These are phyloP conservation scores for Penicillium fimorum DNA, from an alignment of 495 filamentous ascomycete species.

Conservation along the genomic window DNA sequence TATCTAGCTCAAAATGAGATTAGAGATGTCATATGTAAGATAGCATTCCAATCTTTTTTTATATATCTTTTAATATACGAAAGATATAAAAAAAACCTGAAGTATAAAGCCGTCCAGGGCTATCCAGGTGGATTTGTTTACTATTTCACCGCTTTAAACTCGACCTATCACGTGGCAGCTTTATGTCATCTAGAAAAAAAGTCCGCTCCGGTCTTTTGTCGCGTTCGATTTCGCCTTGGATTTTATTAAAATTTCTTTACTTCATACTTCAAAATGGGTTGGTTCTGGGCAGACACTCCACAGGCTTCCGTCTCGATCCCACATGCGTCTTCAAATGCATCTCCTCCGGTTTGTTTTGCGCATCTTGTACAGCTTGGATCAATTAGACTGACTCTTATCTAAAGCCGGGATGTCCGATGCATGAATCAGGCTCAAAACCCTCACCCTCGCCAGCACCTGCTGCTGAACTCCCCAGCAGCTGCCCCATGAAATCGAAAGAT, in stretches of 20 bases:
- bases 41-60: no score
- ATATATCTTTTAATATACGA: neutral
- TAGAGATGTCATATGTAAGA: no score
- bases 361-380: neutral
- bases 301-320: constrained; percentile 46
- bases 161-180: constrained; percentile 10
- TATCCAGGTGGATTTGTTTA: neutral
- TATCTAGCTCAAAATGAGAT: no score
- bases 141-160: neutral
- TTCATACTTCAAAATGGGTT: constrained; percentile 66
- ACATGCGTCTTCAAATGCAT: constrained; percentile 34
- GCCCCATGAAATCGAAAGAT: constrained; percentile 51
- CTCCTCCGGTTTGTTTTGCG: constrained; percentile 65
- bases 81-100: neutral
- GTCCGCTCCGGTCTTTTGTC: constrained; percentile 24
- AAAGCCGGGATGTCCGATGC: constrained; percentile 91
- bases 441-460: constrained; percentile 38
- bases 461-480: constrained; percentile 46
- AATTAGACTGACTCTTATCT: constrained; percentile 35
- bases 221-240: constrained; percentile 10
- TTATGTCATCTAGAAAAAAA: constrained; percentile 17
- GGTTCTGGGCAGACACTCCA: constrained; percentile 91
- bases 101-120: neutral
- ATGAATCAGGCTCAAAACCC: constrained; percentile 56
- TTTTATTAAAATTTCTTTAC: neutral